Evolutionary conservation across 345 rosid genomes (phyloP).

Genomic region (Aquilaria sinensis): DNA sequence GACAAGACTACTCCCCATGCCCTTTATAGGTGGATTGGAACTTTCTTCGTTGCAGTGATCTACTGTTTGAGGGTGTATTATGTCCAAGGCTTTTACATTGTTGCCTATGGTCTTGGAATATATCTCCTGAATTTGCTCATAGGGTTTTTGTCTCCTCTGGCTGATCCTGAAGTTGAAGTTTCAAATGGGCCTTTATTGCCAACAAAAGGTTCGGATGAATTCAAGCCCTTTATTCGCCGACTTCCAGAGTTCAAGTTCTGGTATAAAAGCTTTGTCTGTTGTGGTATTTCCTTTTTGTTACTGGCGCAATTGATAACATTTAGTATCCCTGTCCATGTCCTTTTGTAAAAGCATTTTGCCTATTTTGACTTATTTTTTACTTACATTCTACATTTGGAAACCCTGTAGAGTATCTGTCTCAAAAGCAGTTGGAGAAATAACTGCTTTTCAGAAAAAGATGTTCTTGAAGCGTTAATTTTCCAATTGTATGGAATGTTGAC

Average conservation of each 20-base stretch:
- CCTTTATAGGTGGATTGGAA: slow-evolving; percentile 81
- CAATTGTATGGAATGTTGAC: no score
- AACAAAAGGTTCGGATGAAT: slow-evolving; percentile 93
- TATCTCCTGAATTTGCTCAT: slow-evolving; percentile 82
- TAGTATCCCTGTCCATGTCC: no score
- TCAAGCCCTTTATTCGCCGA: slow-evolving; percentile 91
- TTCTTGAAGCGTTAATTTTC: no score
- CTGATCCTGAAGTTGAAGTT: slow-evolving; percentile 76
- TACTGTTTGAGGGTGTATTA: slow-evolving; percentile 67
- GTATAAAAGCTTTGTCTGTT: slow-evolving; percentile 25
- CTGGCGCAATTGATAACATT: not conserved
- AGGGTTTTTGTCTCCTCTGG: slow-evolving; percentile 91
- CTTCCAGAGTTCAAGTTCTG: slow-evolving; percentile 98
- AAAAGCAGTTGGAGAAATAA: no score
- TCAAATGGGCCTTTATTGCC: slow-evolving; percentile 84
- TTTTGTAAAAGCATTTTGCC: no score
- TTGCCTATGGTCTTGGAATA: slow-evolving; percentile 90
- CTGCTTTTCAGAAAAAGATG: no score
- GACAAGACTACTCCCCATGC: slow-evolving; percentile 88
- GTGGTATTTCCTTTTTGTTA: not conserved
- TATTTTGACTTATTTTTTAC: no score
- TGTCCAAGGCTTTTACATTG: slow-evolving; percentile 79
- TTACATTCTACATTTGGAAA: no score
- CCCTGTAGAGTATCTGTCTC: no score
- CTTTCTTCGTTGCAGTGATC: slow-evolving; percentile 38